Evolutionary conservation across 768 basidiomycete species (phyloP).

Genomic region (Coprinopsis sp.): DNA sequence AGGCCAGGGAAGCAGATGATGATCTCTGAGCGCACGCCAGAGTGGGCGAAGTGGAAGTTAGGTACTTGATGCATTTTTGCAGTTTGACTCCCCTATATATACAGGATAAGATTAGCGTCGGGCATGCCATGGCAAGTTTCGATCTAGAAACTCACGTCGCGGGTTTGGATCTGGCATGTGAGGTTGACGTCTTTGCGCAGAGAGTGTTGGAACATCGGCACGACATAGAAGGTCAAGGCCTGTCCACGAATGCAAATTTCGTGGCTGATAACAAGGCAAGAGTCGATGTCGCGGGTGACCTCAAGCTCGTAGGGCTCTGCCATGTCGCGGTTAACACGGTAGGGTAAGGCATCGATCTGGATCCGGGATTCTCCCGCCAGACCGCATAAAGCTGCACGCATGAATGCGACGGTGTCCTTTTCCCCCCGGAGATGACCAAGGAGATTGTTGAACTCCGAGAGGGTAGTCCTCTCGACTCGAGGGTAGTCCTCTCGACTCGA

Average conservation of each 20-base stretch:
- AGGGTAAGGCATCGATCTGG: neutral
- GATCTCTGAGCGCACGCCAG: neutral
- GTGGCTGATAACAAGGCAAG: conserved; percentile 12
- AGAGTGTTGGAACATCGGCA: neutral
- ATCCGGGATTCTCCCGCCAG: too few relatives aligned
- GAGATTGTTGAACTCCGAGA: too few relatives aligned
- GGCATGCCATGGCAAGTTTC: too few relatives aligned
- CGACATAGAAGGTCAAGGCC: neutral
- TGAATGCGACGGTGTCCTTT: too few relatives aligned
- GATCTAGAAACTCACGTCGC: neutral
- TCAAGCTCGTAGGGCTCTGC: neutral
- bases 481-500: too few relatives aligned
- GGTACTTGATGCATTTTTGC: neutral
- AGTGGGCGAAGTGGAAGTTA: conserved; percentile 1
- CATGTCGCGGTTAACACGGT: neutral
- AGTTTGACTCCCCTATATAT: neutral
- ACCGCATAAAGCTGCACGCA: too few relatives aligned
- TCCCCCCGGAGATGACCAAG: too few relatives aligned
- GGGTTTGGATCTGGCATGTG: neutral
- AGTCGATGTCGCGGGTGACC: conserved; percentile 18
- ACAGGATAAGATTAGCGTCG: too few relatives aligned
- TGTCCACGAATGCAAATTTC: conserved; percentile 6
- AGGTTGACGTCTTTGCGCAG: neutral
- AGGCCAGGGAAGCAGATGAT: conserved; percentile 23
- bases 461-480: too few relatives aligned